Evolutionary conservation across 345 rosid genomes (phyloP), one percentile per base, ranked within the genome.

Genomic region (Eucalyptus erythrocorys): DNA sequence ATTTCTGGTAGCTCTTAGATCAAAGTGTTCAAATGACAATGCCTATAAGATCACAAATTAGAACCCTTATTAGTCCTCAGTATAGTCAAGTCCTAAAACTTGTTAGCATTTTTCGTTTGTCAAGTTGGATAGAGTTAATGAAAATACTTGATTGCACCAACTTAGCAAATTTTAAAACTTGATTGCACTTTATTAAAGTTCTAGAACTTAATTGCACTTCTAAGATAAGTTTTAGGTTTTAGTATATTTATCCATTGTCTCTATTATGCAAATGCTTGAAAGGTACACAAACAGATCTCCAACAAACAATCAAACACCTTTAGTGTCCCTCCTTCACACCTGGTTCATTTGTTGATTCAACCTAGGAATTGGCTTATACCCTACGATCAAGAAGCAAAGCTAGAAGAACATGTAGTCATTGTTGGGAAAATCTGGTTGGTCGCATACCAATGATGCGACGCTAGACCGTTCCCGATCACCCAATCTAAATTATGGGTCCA

Each of bases 1-100:
- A 64, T 64, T 64, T 64, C 0, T 14, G 37, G 37, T 64, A 14
- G 76, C 76, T 64, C 76, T 64, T 15, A n/a, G 76, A 64, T 64
- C 37, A 14, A 64, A 64, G 76, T 64, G 76, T 64, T n/a, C 0
- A 3, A 64, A 64, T 2, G 37, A 64, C 9, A 4, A 64, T 0
- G 19, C 71, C 10, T 64, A n/a, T 64, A 64, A 14, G 71, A 30
- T 64, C 37, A 64, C 37, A 30, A n/a, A 64, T 64, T 64, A 32
- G 10, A 64, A 64, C 10, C 7, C 71, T 64, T 30, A 4, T 64
- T 30, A 14, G 71, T 64, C 3, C 10, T n/a, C 0, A 6, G 21
- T 13, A 64, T 0, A 14, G 0, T 64, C 19, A n/a, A n/a, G 34
- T 64, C 2, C 11, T 55, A 55, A 55, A 55, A 55, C 3, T 55